Base-by-base conservation (phyloP, 2,329 filamentous ascomycete genomes). In the Venturia nashicola region DNA sequence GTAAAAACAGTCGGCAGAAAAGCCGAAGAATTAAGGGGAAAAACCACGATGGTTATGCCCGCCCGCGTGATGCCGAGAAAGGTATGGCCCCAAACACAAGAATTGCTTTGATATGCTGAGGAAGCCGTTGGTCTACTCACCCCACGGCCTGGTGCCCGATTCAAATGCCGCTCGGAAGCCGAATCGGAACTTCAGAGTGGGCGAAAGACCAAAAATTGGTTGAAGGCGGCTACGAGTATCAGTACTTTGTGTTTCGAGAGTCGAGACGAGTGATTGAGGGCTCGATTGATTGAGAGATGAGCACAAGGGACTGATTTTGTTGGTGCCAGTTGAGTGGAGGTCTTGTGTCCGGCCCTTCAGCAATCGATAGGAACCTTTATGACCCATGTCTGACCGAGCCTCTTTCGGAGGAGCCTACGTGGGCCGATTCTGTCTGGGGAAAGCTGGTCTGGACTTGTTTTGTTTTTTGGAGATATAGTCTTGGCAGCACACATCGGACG, bases 121-220 rank as follows among this genome's bases (percentile, higher is more conserved):
- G 51, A 57, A 57, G 51, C 51, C n/a, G 51, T 57, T 57, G 51
- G 51, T 57, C 51, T 57, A 57, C 51, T 57, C 51, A 57, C 51
- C 51, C 51, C 51, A 57, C 51, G 27, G 32, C 27, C 12, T 36
- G 18, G 23, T 54, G 51, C 51, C 51, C 51, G 51, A 36, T 55
- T 1, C 9, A 55, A 55, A 55, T 36, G 32, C 51, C 51, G 51
- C 51, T 57, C 51, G 51, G 16, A 57, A 57, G 27, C 51, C 14
- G 1, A 9, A 18, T 36, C 51, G 32, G 51, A 36, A 57, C 7
- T 27, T 14, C 46, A 51, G 27, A 4, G 18, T 9, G 14, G 7
- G 5, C 18, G 51, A 36, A 36, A 14, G 11, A 39, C 18, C 16
- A 57, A 36, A 57, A 34, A 6, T 36, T 57, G 51, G 51, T 36